Base-by-base conservation (phyloP, 1,284 basidiomycete genomes). In the Ceratobasidium sp. region DNA sequence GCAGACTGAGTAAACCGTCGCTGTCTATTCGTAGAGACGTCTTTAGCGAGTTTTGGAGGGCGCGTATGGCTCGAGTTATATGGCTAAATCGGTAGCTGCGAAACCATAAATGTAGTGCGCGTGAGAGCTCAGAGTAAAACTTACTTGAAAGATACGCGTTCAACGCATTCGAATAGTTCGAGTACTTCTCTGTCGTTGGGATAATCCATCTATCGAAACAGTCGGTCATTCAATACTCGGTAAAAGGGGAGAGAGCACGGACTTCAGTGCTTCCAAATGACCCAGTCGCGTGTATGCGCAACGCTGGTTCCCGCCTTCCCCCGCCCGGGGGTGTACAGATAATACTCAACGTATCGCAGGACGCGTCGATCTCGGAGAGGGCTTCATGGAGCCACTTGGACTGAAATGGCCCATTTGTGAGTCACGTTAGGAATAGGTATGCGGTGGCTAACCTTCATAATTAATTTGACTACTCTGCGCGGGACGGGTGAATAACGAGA, bases 331-430 rank as follows among this genome's bases (percentile, higher is more conserved):
- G 85, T 4, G 93, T 90, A 47, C 91, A 90, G n/a, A 93, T 89
- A 80, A 98, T 90, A 0, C 92, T 93, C 24, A 98, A 85, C 76
- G 90, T 92, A 53, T 93, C 90, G 79, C 92, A 95, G 0, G 93
- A 91, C 9, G 93, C 88, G 77, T 97, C 95, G 17, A 97, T 86
- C 81, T 97, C 96, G 17, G 91, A 90, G n/a, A 98, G 87, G 0
- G 96, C 95, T 77, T 97, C 95, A 60, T 93, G 90, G 51, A 98
- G 90, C 94, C 94, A 96, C 7, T 92, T 94, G 14, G 95, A 96
- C 92, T 94, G 36, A 9, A 15, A 31, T 54, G 36, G 7, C 33
- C 64, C 45, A 65, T 14, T 15, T 29, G 29, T 33, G 44, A 36
- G 33, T 27, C 45, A 51, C 0, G 5, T 41, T 2, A 45, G 44